Base-by-base conservation (phyloP, 2,329 filamentous ascomycete species). In the Aureobasidium pullulans region DNA sequence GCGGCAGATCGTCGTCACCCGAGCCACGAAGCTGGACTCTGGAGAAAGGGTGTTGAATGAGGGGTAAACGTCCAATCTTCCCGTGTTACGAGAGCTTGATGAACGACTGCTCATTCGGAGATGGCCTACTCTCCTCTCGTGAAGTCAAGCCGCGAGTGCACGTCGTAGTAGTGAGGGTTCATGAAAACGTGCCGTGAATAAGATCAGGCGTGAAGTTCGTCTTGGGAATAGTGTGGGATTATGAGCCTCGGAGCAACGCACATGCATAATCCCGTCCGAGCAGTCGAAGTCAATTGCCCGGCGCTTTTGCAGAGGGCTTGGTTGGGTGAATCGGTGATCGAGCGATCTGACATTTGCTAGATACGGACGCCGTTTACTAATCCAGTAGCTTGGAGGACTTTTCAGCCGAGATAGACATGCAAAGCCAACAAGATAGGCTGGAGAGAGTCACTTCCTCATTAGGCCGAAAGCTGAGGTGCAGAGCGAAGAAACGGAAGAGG, bases 251-350 rank as follows among this genome's bases (percentile, higher is more conserved):
- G 40, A 32, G n/a, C 13, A 56, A 56, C 52, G 52, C 37, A 43
- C 52, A 36, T 56, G 52, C 52, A 56, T 56, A 44, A 56, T 46
- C 52, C 52, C 52, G 52, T 56, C 52, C 40, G 40, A 32, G 50
- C 50, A 54, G 50, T 29, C 29, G 9, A 54, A 54, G 50, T 23
- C 50, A 54, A 54, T 54, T 54, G 37, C 28, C 37, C 50, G 50
- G 29, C 50, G 37, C 50, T 54, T 54, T 15, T 43, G n/a, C n/a
- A 19, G 39, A 42, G 15, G 39, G 48, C 48, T 40, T 39, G 23
- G 48, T 31, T 39, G 36, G 36, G 40, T 40, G 16, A 6, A 52
- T 40, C 34, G 37, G 10, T 54, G 50, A 54, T 54, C 50, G 50
- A 32, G 50, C 50, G 39, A 52, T 52, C 36, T 31, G 34, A 39